Evolutionary conservation across 2,329 filamentous ascomycete genomes (phyloP), one percentile per base, ranked within the genome.

Genomic region (Aspergillus fumigatiaffinis): DNA sequence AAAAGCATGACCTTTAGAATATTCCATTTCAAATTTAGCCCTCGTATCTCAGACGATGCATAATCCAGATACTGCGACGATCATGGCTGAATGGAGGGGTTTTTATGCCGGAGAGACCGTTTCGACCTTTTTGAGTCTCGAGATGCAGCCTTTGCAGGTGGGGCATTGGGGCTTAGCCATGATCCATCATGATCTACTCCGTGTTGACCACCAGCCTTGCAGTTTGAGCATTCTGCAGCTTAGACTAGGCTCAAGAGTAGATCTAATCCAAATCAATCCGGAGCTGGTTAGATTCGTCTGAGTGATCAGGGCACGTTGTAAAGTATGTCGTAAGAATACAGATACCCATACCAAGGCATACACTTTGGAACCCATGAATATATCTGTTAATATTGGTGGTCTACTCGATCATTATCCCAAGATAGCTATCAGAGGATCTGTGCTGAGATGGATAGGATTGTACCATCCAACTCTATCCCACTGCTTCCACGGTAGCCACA

Each of bases 161-260:
- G 68, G 69, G 67, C 66, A 60, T 61, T 57, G 69, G 68, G 69
- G 69, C 68, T 71, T 69, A 71, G 68, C 65, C 55, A 56, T 50
- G 38, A 21, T 52, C 42, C 61, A 59, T 63, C 68, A 61, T 61
- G 63, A 46, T 9, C 42, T 21, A 46, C 14, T 32, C 12, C 10
- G 1, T 32, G 12, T 44, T 23, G 21, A 21, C 42, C 10, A 10
- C 42, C 42, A 46, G 32, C 32, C 32, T 38, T 38, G 32, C 14
- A 38, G 32, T 38, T 38, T 38, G 32, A 38, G 42, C 42, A 46
- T 46, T 46, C 20, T 46, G 42, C 42, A 46, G 21, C 42, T 46
- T 46, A 46, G 32, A 44, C 41, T 44, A 12, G n/a, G 8, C 42
- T 46, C 32, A 38, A 38, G 32, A 38, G 14, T 17, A 38, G 14